Evolutionary conservation across 306 rosid genomes (phyloP), one percentile per base, ranked within the genome.

Genomic region (Cicer yamashitae): DNA sequence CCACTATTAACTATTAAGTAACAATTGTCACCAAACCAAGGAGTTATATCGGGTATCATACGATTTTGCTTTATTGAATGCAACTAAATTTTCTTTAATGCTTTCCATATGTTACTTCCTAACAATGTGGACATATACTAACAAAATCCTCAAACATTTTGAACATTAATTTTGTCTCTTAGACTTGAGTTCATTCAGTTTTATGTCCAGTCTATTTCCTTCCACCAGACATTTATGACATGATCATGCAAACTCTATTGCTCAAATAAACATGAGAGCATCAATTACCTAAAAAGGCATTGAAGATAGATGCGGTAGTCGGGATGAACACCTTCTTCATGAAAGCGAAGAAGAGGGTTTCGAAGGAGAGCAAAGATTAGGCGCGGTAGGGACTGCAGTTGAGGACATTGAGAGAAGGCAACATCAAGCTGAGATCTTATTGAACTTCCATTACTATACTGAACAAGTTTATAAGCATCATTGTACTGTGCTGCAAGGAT

Each of bases 291-390:
- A 88, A 90, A 88, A 67, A 94, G 94, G 85, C 98, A 91, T 88
- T 91, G 97, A 70, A 94, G 85, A 82, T 90, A 94, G 84, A 94
- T 94, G 65, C 97, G 90, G 74, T 87, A 87, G 77, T 94, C 98
- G 0, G 97, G 98, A 78, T 94, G 98, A 65, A 94, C 91, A 14
- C 98, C 98, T 85, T 94, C 98, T 85, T 94, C 98, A 34, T 94
- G 97, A 63, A 91, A 84, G 57, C 90, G 91, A 51, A 94, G 98
- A 76, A 94, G 91, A 75, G 98, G 96, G 82, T 87, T 94, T 69
- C 97, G 85, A 77, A 91, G 96, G 79, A 94, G 87, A 71, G 97
- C 98, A 83, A 94, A 94, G 60, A 94, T 88, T 75, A 94, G 65
- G 70, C 98, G 96, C 0, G 96, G 90, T 43, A 94, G 83, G 65